Base-by-base conservation (phyloP, 2,329 filamentous ascomycete genomes). In the Albifimbria verrucaria region DNA sequence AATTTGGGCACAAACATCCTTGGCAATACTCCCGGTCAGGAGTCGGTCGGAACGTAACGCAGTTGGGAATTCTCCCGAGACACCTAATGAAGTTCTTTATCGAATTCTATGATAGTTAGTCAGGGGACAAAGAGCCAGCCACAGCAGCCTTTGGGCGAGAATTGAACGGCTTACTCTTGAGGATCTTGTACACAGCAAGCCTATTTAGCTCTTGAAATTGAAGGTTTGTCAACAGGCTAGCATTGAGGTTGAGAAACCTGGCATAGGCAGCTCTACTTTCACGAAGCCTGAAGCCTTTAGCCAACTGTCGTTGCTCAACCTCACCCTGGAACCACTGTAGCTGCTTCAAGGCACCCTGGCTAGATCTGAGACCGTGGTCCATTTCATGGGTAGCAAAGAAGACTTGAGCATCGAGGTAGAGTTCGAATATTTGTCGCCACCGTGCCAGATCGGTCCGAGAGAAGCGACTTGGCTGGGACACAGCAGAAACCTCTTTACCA, bases 141-240 rank as follows among this genome's bases (percentile, higher is more conserved):
- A 17, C 12, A 49, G 39, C 18, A 41, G 10, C 6, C 21, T 52
- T 22, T 22, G 18, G 18, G 36, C 7, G n/a, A 39, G 22, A 23
- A 9, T 10, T 6, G 32, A 4, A 20, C 5, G 32, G 11, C 80
- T 57, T 67, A 88, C 87, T 96, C 69, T 96, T 96, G 50, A 96
- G 72, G 49, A 96, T 96, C 69, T 96, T 96, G 28, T 76, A 76
- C 62, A 94, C 83, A 1, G 91, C 91, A 25, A 81, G 81, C 58
- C 83, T 82, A 63, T 96, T 95, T 58, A 95, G 85, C 65, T 94
- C 90, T 63, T 92, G 89, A 61, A 95, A 96, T 54, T 87, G 86
- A 58, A 96, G 77, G 49, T 88, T 88, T 56, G 86, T 86, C n/a
- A 95, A 77, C n/a, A 96, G 78, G 50, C 83, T 80, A 22, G 82